Conservation (phyloP, 495 filamentous ascomycete species). For the Cercophora scortea region DNA sequence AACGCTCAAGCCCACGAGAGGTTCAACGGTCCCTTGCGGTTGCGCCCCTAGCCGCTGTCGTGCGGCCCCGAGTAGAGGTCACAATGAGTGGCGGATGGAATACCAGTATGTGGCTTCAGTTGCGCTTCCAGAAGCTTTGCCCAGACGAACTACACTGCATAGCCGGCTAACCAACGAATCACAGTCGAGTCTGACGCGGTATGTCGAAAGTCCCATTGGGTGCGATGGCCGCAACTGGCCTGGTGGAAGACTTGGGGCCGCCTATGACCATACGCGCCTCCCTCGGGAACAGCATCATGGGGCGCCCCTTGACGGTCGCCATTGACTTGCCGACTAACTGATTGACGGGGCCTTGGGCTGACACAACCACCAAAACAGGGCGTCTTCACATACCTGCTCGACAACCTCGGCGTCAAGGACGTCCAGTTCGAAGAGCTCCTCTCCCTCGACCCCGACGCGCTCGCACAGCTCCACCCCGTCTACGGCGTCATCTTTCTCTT, state of each 20-base stretch:
- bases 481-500: conserved; percentile 99
- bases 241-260: not conserved
- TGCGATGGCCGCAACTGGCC: not conserved
- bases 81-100: conserved; percentile 55
- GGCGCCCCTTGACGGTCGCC: conserved; percentile 5
- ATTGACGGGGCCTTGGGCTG: not conserved
- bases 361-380: conserved; percentile 47
- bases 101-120: conserved; percentile 36
- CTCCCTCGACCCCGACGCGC: conserved; percentile 71
- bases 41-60: not conserved
- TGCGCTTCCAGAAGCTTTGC: not conserved
- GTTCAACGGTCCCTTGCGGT: too few species aligned
- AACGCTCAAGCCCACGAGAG: too few species aligned
- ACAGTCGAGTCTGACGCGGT: conserved; percentile 94
- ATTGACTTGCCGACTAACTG: conserved; percentile 2
- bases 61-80: not conserved
- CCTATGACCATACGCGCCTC: not conserved
- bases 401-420: conserved; percentile 83
- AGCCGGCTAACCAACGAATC: conserved; percentile 26
- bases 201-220: conserved; percentile 21
- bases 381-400: conserved; percentile 91
- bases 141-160: not conserved
- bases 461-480: conserved; percentile 71
- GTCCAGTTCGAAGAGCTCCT: conserved; percentile 98
- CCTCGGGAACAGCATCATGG: not conserved